These are phyloP conservation scores for Terfezia boudieri DNA, from an alignment of 495 filamentous ascomycete genomes.

Conservation along the genomic window DNA sequence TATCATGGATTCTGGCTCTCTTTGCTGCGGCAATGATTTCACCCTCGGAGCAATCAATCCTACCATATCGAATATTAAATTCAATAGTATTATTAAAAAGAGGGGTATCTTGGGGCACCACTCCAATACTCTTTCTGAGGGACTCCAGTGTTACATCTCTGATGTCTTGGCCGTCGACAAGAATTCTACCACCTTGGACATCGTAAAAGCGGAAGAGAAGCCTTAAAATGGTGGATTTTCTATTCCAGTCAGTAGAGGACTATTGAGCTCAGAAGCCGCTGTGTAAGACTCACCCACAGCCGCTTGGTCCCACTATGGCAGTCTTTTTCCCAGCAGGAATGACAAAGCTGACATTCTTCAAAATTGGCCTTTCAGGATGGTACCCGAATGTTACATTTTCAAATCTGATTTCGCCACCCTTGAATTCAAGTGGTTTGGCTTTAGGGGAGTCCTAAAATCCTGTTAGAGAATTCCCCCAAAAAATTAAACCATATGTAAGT, in stretches of 20 bases:
- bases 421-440: constrained; percentile 47
- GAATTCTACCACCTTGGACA: constrained; percentile 62
- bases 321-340: constrained; percentile 93
- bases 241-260: constrained; percentile 1
- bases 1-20: constrained; percentile 64
- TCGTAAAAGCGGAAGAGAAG: constrained; percentile 92
- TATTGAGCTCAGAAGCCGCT: too few relatives aligned
- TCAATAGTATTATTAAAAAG: constrained; percentile 89
- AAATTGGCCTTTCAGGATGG: constrained; percentile 62
- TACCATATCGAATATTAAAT: constrained; percentile 91
- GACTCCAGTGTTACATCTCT: constrained; percentile 62
- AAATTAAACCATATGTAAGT: neutral
- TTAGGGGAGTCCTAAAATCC: constrained; percentile 33
- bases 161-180: constrained; percentile 85
- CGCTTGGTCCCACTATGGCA: constrained; percentile 82
- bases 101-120: constrained; percentile 92
- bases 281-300: constrained; percentile 38
- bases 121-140: constrained; percentile 66
- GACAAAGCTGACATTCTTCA: constrained; percentile 61
- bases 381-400: constrained; percentile 94
- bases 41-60: constrained; percentile 51
- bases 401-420: constrained; percentile 74
- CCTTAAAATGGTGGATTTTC: constrained; percentile 73
- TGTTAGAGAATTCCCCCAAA: neutral
- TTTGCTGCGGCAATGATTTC: constrained; percentile 53